Conservation (phyloP, 441 rosid genomes). For the Capsella rubella region DNA sequence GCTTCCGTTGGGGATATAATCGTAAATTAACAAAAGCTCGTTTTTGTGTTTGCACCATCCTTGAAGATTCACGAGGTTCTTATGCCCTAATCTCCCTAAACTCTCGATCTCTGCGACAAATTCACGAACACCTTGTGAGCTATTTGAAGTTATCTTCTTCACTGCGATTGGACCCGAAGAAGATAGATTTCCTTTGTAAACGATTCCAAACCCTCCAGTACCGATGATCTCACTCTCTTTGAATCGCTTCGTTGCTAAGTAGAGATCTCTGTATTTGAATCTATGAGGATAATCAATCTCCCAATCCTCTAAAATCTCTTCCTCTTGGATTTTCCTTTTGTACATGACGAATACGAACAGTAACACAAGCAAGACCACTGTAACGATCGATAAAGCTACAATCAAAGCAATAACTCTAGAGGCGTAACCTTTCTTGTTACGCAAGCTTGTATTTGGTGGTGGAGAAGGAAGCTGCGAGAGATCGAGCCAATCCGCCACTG, state of each 20-base stretch:
- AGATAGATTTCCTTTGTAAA: slow-evolving; percentile 58
- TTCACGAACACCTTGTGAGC: slow-evolving; percentile 72
- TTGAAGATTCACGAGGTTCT: slow-evolving; percentile 71
- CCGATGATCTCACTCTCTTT: slow-evolving; percentile 66
- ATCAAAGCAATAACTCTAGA: slow-evolving; percentile 50
- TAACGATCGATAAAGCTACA: slow-evolving; percentile 43
- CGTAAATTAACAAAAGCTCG: slow-evolving; percentile 72
- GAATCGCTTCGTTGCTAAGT: slow-evolving; percentile 64
- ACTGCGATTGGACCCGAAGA: slow-evolving; percentile 57
- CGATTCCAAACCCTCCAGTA: slow-evolving; percentile 70
- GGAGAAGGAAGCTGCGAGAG: slow-evolving; percentile 50
- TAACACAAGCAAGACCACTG: slow-evolving; percentile 42
- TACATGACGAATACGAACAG: slow-evolving; percentile 36
- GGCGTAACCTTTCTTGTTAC: slow-evolving; percentile 33
- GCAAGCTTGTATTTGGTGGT: slow-evolving; percentile 38
- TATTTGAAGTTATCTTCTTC: slow-evolving; percentile 61
- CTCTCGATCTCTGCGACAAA: slow-evolving; percentile 79
- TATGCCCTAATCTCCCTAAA: slow-evolving; percentile 66
- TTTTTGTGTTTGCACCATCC: slow-evolving; percentile 75
- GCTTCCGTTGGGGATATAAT: slow-evolving; percentile 69
- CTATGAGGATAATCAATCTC: slow-evolving; percentile 80
- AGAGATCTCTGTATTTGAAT: slow-evolving; percentile 62
- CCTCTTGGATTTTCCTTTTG: slow-evolving; percentile 26
- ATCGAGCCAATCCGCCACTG: slow-evolving; percentile 45
- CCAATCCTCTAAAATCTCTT: slow-evolving; percentile 67